A percentile compares a stretch with the other conserved stretches of the same genome.
Conservation (phyloP, 2,329 filamentous ascomycete genomes). For the Plenodomus tracheiphilus region DNA sequence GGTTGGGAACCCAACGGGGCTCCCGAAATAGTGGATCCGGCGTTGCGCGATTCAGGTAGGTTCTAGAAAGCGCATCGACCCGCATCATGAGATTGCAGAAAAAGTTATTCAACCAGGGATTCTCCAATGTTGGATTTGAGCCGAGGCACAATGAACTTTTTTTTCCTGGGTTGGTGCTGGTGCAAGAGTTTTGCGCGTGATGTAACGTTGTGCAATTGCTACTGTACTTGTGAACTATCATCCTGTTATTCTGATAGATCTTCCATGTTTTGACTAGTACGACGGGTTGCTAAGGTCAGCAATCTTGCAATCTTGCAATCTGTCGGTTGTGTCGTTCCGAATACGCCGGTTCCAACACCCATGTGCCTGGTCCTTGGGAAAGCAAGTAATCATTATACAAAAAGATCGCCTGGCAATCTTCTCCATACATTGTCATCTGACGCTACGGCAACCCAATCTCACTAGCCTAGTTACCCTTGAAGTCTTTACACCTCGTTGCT, state of each 20-base stretch:
- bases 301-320: background rate
- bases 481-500: conserved; percentile 51
- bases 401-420: background rate
- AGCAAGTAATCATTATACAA: background rate
- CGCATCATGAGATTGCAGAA: conserved; percentile 15
- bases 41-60: conserved; percentile 12
- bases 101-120: background rate
- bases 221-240: background rate
- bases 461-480: background rate
- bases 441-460: background rate
- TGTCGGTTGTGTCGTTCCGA: background rate
- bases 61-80: conserved; percentile 18
- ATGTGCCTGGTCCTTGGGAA: background rate
- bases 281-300: no score
- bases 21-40: conserved; percentile 20
- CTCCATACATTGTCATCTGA: background rate
- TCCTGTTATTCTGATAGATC: no score
- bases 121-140: background rate
- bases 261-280: no score
- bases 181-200: background rate
- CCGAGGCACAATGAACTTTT: conserved; percentile 2
- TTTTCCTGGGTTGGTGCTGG: background rate
- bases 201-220: no score
- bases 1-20: conserved; percentile 14
- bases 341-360: background rate